Percentiles rank a stretch among this genome's conserved stretches.
phyloP scores from a whole-genome alignment of 345 rosid genomes.

The Brassica carinata region DNA sequence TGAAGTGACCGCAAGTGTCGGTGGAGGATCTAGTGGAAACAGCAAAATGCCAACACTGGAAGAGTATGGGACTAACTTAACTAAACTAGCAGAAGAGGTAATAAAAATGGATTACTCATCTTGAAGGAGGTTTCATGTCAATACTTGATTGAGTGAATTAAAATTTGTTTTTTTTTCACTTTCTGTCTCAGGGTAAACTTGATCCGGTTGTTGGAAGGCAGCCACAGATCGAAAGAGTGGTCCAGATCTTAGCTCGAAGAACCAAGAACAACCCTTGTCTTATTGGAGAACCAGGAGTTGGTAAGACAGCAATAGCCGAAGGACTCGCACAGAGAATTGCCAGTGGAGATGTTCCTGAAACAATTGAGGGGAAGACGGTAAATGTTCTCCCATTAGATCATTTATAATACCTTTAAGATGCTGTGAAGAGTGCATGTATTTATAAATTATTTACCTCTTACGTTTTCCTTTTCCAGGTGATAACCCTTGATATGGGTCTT shows the following conservation, averaged over 20 bases:
- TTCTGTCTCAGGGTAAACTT: slow-evolving; percentile 72
- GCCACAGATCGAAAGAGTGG: slow-evolving; percentile 89
- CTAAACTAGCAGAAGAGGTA: slow-evolving; percentile 98
- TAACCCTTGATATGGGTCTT: slow-evolving; percentile 99
- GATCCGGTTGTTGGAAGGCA: slow-evolving; percentile 99
- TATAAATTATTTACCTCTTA: neutral
- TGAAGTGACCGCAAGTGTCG: slow-evolving; percentile 76
- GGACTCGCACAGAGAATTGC: slow-evolving; percentile 97
- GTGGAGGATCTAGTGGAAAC: slow-evolving; percentile 66
- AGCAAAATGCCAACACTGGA: slow-evolving; percentile 98
- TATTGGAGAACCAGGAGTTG: slow-evolving; percentile 99
- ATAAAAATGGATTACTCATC: slow-evolving; percentile 4
- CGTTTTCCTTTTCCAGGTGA: slow-evolving; percentile 54
- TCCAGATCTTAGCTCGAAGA: slow-evolving; percentile 94
- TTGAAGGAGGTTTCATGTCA: neutral
- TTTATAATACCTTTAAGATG: neutral
- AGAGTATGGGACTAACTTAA: slow-evolving; percentile 97
- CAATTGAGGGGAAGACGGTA: slow-evolving; percentile 97
- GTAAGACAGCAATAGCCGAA: slow-evolving; percentile 99
- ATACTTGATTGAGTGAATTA: too few relatives aligned
- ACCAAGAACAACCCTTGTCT: slow-evolving; percentile 98
- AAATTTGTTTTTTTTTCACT: neutral
- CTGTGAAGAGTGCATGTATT: neutral
- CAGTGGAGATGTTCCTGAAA: slow-evolving; percentile 95
- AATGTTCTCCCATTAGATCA: neutral